These are phyloP conservation scores for Gentiana straminea DNA, from an alignment of 257 asterid genomes.

Conservation along the genomic window DNA sequence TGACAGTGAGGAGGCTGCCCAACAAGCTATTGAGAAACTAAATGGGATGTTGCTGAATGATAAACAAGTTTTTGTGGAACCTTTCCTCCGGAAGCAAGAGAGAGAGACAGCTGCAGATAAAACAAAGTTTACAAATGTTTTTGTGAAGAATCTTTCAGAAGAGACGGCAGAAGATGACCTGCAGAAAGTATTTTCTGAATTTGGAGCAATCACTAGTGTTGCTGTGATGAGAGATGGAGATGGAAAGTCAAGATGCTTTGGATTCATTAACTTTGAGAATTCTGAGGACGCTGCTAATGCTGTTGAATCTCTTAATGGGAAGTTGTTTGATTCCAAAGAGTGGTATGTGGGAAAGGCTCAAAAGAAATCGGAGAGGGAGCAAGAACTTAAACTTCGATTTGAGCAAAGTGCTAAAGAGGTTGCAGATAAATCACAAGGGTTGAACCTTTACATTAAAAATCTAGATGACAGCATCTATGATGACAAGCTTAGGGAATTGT, in stretches of 20 bases:
- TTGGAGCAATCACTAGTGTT: conserved; percentile 56
- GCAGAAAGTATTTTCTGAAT: conserved; percentile 49
- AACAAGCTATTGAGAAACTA: conserved; percentile 70
- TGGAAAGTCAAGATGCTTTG: conserved; percentile 81
- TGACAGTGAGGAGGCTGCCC: conserved; percentile 74
- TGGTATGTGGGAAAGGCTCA: conserved; percentile 95
- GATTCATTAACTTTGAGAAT: conserved; percentile 83
- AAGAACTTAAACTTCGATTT: conserved; percentile 48
- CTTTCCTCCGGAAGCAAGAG: conserved; percentile 81
- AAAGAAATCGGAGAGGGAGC: conserved; percentile 85
- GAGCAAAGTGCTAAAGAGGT: conserved; percentile 79
- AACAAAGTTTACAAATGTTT: conserved; percentile 65
- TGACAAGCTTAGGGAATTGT: conserved; percentile 77
- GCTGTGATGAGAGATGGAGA: conserved; percentile 79
- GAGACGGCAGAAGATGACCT: conserved; percentile 64
- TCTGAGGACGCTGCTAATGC: conserved; percentile 85
- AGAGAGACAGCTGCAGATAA: conserved; percentile 58
- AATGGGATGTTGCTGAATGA: conserved; percentile 87
- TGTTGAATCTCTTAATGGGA: conserved; percentile 73
- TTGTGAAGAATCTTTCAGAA: conserved; percentile 77
- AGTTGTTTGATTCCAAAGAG: conserved; percentile 58
- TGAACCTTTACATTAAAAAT: conserved; percentile 72
- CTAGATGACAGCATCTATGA: conserved; percentile 70
- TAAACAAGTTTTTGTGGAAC: conserved; percentile 82
- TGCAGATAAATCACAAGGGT: conserved; percentile 71